phyloP scores from a whole-genome alignment of 306 rosid species.

The Vicia faba region DNA sequence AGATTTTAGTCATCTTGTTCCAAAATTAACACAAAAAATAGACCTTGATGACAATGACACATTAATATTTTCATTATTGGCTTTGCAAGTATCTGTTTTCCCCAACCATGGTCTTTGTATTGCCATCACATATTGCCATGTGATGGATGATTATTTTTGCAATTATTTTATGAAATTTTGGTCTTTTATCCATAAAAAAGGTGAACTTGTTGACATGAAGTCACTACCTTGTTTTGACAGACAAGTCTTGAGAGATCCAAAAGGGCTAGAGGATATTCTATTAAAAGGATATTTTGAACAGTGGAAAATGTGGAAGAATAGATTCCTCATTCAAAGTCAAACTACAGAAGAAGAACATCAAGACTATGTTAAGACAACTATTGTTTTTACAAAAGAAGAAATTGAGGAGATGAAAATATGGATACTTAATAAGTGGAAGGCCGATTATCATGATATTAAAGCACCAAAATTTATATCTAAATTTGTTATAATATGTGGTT shows the following conservation, averaged over 20 bases:
- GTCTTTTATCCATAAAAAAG: slow-evolving; percentile 32
- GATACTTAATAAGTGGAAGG: slow-evolving; percentile 20
- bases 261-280: slow-evolving; percentile 32
- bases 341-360: neutral
- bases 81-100: slow-evolving; percentile 39
- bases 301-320: slow-evolving; percentile 39
- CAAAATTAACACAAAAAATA: slow-evolving; percentile 17
- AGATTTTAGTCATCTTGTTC: slow-evolving; percentile 34
- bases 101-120: slow-evolving; percentile 41
- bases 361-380: slow-evolving; percentile 31
- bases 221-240: slow-evolving; percentile 37
- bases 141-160: slow-evolving; percentile 40
- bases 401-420: slow-evolving; percentile 31
- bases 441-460: neutral
- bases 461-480: slow-evolving; percentile 31
- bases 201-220: neutral
- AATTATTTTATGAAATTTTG: slow-evolving; percentile 44
- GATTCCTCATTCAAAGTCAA: slow-evolving; percentile 24
- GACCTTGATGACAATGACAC: neutral
- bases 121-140: slow-evolving; percentile 48
- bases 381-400: slow-evolving; percentile 33
- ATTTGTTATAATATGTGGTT: slow-evolving; percentile 42
- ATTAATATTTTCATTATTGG: slow-evolving; percentile 22
- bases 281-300: slow-evolving; percentile 38
- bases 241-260: slow-evolving; percentile 34